Evolutionary conservation across 1,284 basidiomycete species (phyloP).

Genomic region (Cutaneotrichosporon curvatum): DNA sequence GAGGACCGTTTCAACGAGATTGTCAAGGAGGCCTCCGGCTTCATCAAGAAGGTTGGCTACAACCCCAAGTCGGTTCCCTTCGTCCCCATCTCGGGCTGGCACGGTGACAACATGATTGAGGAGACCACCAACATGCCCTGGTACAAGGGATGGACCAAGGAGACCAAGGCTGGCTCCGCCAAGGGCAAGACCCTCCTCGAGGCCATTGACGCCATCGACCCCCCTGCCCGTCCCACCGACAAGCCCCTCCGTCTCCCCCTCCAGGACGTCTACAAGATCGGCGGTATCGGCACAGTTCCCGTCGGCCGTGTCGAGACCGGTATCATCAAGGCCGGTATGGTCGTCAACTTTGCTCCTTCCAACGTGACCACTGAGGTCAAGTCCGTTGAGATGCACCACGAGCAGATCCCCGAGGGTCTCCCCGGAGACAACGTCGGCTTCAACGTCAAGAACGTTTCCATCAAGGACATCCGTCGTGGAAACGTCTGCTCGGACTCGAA

Average conservation of each 20-base stretch:
- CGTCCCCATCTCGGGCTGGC: constrained; percentile 99
- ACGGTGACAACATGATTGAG: constrained; percentile 99
- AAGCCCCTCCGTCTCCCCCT: constrained; percentile 99
- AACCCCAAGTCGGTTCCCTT: constrained; percentile 98
- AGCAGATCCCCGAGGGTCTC: constrained; percentile 88
- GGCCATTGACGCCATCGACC: constrained; percentile 99
- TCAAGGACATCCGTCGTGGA: constrained; percentile 99
- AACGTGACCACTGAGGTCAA: constrained; percentile 78
- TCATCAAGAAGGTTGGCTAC: constrained; percentile 99
- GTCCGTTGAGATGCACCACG: constrained; percentile 99
- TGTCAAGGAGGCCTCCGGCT: constrained; percentile 96
- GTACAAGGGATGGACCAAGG: constrained; percentile 99
- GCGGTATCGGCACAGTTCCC: constrained; percentile 99
- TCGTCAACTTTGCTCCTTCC: constrained; percentile 92
- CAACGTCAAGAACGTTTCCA: constrained; percentile 89
- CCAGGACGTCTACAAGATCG: constrained; percentile 99
- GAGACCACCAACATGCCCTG: constrained; percentile 94
- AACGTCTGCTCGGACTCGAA: constrained; percentile 99
- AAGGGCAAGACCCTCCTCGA: constrained; percentile 99
- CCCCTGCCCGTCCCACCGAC: constrained; percentile 92
- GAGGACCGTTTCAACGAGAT: constrained; percentile 99
- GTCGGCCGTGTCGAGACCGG: constrained; percentile 99
- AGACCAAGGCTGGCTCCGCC: constrained; percentile 83
- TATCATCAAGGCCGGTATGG: constrained; percentile 99
- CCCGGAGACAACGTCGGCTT: constrained; percentile 91